These are phyloP conservation scores for Hypsizygus marmoreus DNA, from an alignment of 768 basidiomycete species.

Conservation along the genomic window DNA sequence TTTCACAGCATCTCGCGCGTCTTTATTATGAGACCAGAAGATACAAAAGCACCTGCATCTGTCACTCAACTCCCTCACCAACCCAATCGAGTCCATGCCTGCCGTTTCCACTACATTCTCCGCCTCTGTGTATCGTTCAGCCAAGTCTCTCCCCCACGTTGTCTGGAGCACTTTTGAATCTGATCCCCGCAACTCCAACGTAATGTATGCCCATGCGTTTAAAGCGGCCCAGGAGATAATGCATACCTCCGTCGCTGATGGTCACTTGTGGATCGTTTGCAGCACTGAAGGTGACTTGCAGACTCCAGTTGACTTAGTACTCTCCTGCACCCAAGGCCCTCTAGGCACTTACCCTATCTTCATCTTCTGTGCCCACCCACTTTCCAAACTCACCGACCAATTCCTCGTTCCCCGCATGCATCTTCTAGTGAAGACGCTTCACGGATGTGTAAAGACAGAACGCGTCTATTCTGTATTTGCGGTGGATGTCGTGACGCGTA, in stretches of 20 bases:
- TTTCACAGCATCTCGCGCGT: no score
- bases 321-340: constrained; percentile 9
- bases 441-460: not conserved
- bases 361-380: constrained; percentile 5
- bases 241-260: not conserved
- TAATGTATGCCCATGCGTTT: constrained; percentile 20
- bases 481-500: constrained; percentile 1
- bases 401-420: constrained; percentile 6
- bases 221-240: constrained; percentile 6
- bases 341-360: constrained; percentile 15
- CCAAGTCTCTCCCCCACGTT: constrained; percentile 28
- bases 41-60: no score
- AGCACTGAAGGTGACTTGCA: constrained; percentile 24
- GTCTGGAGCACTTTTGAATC: constrained; percentile 31
- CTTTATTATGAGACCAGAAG: no score
- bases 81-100: no score
- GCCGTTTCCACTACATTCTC: not conserved
- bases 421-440: constrained; percentile 2
- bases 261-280: constrained; percentile 37
- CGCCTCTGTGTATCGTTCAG: constrained; percentile 21
- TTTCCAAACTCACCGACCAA: not conserved
- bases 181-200: constrained; percentile 29
- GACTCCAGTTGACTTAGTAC: constrained; percentile 9
- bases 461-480: constrained; percentile 15
- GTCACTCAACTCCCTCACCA: no score